Percentiles rank a stretch among this genome's conserved stretches.
phyloP scores from a whole-genome alignment of 768 basidiomycete genomes.

The Mrakia gelida region DNA sequence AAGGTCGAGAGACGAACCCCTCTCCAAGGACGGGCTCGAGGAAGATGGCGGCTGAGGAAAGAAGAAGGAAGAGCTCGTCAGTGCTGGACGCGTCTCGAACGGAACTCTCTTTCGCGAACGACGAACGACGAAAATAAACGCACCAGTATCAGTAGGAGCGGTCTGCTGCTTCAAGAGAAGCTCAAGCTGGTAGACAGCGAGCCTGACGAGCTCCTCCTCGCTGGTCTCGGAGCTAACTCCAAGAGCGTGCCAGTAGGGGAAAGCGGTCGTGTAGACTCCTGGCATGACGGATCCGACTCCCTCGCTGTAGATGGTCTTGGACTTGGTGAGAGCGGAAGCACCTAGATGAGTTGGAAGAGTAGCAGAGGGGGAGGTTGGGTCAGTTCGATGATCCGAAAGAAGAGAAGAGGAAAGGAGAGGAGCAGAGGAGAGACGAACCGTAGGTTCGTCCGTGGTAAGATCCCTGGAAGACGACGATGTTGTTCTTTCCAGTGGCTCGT shows the following conservation, averaged over 20 bases:
- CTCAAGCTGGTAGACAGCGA: constrained; percentile 74
- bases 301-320: constrained; percentile 84
- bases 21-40: constrained; percentile 92
- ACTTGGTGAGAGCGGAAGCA: constrained; percentile 41
- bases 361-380: neutral
- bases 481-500: constrained; percentile 68
- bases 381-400: no score
- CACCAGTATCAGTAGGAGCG: constrained; percentile 65
- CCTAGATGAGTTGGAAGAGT: neutral
- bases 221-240: constrained; percentile 57
- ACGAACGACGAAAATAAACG: neutral
- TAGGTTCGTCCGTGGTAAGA: constrained; percentile 90
- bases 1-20: constrained; percentile 49
- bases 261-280: constrained; percentile 65
- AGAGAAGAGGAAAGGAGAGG: no score
- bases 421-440: constrained; percentile 48
- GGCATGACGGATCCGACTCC: constrained; percentile 47
- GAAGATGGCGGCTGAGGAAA: constrained; percentile 68
- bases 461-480: constrained; percentile 89
- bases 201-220: constrained; percentile 55
- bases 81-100: neutral
- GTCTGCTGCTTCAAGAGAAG: constrained; percentile 75
- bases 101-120: neutral
- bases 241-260: constrained; percentile 89
- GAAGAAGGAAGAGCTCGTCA: neutral